Evolutionary conservation across 495 filamentous ascomycete genomes (phyloP), one percentile per base, ranked within the genome.

Genomic region (Cercophora newfieldiana): DNA sequence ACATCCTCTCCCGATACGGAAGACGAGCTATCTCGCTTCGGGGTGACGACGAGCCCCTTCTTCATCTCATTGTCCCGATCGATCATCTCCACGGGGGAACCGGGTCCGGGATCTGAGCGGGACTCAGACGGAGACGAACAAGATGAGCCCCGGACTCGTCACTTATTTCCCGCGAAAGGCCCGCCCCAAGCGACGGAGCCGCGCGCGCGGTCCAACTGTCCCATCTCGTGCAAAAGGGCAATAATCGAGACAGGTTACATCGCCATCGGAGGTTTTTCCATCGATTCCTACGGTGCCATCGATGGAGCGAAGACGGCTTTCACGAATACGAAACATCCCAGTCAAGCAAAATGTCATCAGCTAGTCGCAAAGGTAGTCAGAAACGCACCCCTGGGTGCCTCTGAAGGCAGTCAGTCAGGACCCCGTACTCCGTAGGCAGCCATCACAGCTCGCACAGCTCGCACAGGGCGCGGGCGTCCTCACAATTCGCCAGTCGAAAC

Each of bases 171-270:
- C 54, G 61, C 25, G 28, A 16, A 8, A 49, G 21, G 26, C 30
- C 58, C 31, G 61, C 25, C 28, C 21, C 28, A 49, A 31, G 61
- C 61, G 61, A 56, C 50, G 44, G 50, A 63, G 50, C 61, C 61
- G 50, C 61, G 49, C 61, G 50, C 61, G 49, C 61, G 30, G 58
- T 22, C 33, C 58, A 44, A 60, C 37, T 14, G 21, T 33, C 21
- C 21, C 18, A 21, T 24, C 18, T 7, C 37, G 8, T 18, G 37
- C 37, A 7, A 18, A 18, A 30, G 12, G 24, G 54, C 54, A 28
- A 31, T 29, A 8, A 28, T 26, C 61, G 47, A 26, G 30, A 29
- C 25, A 28, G 29, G 60, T 50, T 51, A 62, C 48, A 62, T 62
- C 60, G 44, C 44, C 48, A 24, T 48, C 59, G n/a, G 26, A 18